These are phyloP conservation scores for Ramaria sp. DNA, from an alignment of 768 basidiomycete genomes.

Conservation along the genomic window DNA sequence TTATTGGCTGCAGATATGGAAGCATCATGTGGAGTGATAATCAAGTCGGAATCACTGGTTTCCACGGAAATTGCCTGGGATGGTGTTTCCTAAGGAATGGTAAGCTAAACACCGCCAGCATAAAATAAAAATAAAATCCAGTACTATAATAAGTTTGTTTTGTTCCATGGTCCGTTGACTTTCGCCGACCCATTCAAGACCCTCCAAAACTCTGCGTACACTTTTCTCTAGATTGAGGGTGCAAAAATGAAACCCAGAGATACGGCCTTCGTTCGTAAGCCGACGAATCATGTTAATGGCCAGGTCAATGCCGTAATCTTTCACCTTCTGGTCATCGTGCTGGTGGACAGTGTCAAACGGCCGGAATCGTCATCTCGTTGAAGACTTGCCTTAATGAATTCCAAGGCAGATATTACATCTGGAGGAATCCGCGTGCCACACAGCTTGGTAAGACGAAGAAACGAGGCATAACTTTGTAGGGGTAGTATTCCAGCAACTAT, in stretches of 20 bases:
- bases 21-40: conserved; percentile 57
- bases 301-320: conserved; percentile 85
- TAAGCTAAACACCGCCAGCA: background rate
- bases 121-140: conserved; percentile 8
- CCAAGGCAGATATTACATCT: conserved; percentile 50
- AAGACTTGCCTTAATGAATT: conserved; percentile 59
- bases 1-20: conserved; percentile 48
- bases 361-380: background rate
- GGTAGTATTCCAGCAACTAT: conserved; percentile 97
- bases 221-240: conserved; percentile 97
- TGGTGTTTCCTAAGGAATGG: conserved; percentile 25
- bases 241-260: conserved; percentile 84
- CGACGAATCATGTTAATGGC: conserved; percentile 70
- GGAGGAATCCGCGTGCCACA: conserved; percentile 73
- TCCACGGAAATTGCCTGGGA: conserved; percentile 14
- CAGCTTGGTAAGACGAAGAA: conserved; percentile 81
- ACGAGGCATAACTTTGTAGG: conserved; percentile 92
- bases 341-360: conserved; percentile 20
- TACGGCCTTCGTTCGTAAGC: conserved; percentile 41
- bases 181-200: conserved; percentile 55
- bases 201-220: conserved; percentile 74
- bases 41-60: conserved; percentile 24
- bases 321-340: conserved; percentile 90
- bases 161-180: conserved; percentile 23
- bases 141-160: conserved; percentile 62